Evolutionary conservation across 2,329 filamentous ascomycete species (phyloP).

Genomic region (Xylaria sp.): DNA sequence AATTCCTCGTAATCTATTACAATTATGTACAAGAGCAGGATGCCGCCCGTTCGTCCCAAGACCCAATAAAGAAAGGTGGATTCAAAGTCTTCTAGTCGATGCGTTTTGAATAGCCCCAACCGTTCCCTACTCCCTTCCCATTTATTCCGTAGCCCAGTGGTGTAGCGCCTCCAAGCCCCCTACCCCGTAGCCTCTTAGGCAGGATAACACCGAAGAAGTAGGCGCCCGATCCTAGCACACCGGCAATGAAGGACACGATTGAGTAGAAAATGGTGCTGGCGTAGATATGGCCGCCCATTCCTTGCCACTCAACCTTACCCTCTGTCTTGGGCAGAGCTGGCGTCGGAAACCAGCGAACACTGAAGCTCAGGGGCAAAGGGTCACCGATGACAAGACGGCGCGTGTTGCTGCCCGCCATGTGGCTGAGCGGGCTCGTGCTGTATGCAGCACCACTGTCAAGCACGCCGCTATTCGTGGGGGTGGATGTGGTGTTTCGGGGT

Average conservation of each 20-base stretch:
- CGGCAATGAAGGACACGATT: conserved; percentile 63
- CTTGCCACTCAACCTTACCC: conserved; percentile 68
- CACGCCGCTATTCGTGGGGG: conserved; percentile 73
- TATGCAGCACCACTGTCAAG: conserved; percentile 90
- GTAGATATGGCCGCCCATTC: conserved; percentile 68
- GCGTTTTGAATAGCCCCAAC: conserved; percentile 65
- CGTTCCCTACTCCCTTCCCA: conserved; percentile 55
- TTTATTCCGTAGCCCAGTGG: conserved; percentile 62
- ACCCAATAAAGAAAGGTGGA: background rate
- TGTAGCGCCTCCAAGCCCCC: conserved; percentile 61
- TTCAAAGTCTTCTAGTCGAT: conserved; percentile 46
- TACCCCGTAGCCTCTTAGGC: conserved; percentile 57
- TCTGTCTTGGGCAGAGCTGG: conserved; percentile 72
- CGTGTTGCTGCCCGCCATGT: conserved; percentile 57
- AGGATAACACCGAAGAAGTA: conserved; percentile 67
- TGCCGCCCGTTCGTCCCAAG: background rate
- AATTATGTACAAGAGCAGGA: conserved; percentile 26
- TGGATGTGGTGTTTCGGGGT: conserved; percentile 66
- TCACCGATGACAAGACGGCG: conserved; percentile 86
- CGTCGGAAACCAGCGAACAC: conserved; percentile 85
- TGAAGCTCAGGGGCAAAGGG: conserved; percentile 77
- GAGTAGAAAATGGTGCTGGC: conserved; percentile 69
- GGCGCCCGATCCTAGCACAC: conserved; percentile 57
- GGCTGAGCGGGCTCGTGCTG: conserved; percentile 73
- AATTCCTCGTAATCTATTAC: conserved; percentile 25